Percentiles rank a stretch among this genome's conserved stretches.
These are phyloP conservation scores for Monosporozyma aquatica DNA, from an alignment of 805 yeast species.

Conservation along the genomic window DNA sequence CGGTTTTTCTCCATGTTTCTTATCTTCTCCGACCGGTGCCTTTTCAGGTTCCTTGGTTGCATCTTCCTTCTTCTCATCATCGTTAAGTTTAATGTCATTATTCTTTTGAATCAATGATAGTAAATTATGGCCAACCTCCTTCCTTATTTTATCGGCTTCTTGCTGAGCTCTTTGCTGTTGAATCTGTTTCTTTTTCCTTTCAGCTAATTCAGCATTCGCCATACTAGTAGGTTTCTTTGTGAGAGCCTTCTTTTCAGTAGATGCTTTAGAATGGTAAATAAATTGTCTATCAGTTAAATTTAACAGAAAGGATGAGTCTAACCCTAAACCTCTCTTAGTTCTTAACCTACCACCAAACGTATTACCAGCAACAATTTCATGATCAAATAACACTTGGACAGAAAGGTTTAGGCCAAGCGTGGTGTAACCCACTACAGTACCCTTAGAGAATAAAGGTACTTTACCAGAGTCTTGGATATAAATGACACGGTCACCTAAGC, in stretches of 20 bases:
- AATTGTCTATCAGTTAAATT: slow-evolving; percentile 70
- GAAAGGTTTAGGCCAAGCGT: slow-evolving; percentile 45
- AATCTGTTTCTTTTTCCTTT: slow-evolving; percentile 1
- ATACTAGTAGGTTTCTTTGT: neutral
- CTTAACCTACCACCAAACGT: slow-evolving; percentile 67
- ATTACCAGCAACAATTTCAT: slow-evolving; percentile 74
- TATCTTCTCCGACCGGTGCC: neutral
- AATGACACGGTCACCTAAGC: slow-evolving; percentile 82
- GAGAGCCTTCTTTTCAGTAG: slow-evolving; percentile 27
- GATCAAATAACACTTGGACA: slow-evolving; percentile 76
- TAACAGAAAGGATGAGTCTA: slow-evolving; percentile 73
- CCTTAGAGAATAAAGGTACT: slow-evolving; percentile 78
- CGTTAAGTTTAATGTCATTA: too few relatives aligned
- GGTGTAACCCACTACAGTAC: slow-evolving; percentile 78
- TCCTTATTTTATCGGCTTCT: slow-evolving; percentile 23
- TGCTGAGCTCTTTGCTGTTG: slow-evolving; percentile 11
- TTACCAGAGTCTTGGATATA: slow-evolving; percentile 82
- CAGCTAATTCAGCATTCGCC: neutral
- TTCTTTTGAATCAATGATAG: slow-evolving; percentile 37
- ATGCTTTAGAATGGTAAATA: slow-evolving; percentile 63
- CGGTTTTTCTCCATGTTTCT: slow-evolving; percentile 5
- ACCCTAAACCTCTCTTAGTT: slow-evolving; percentile 73
- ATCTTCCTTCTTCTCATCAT: slow-evolving; percentile 5
- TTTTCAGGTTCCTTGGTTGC: neutral
- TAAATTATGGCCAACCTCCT: slow-evolving; percentile 35